Percentiles rank a stretch among this genome's conserved stretches.
Evolutionary conservation across 306 rosid genomes (phyloP).

Genomic region (Trifolium repens): DNA sequence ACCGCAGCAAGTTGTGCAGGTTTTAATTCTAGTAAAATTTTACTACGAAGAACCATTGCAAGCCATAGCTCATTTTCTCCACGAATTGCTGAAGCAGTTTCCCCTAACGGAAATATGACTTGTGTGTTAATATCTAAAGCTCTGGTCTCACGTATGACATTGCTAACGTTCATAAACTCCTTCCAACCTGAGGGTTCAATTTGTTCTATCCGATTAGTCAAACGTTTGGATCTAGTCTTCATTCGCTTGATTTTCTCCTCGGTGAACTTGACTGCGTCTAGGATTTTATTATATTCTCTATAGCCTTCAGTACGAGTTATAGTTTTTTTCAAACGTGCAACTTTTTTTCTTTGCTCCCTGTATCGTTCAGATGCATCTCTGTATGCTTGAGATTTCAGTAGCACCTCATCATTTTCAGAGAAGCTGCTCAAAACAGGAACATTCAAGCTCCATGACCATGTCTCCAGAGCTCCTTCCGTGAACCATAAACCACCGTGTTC

Average conservation of each 20-base stretch:
- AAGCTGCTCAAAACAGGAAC: constrained; percentile 95
- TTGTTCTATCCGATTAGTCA: constrained; percentile 78
- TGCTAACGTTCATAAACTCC: constrained; percentile 93
- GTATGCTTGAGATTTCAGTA: constrained; percentile 64
- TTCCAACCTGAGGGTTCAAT: constrained; percentile 99
- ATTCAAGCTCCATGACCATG: constrained; percentile 98
- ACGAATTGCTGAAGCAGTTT: constrained; percentile 91
- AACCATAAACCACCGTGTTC: constrained; percentile 78
- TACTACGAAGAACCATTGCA: constrained; percentile 89
- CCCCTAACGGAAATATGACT: constrained; percentile 82
- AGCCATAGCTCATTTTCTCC: constrained; percentile 99
- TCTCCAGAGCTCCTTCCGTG: constrained; percentile 90
- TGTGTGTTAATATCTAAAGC: constrained; percentile 79
- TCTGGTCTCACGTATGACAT: constrained; percentile 84
- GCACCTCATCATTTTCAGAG: constrained; percentile 75
- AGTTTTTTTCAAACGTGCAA: constrained; percentile 85
- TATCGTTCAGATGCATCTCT: constrained; percentile 59
- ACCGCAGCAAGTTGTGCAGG: constrained; percentile 90
- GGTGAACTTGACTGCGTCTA: constrained; percentile 59
- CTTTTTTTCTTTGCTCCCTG: constrained; percentile 88
- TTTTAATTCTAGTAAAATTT: constrained; percentile 68
- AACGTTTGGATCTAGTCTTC: constrained; percentile 74
- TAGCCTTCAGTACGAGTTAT: constrained; percentile 81
- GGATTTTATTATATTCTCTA: constrained; percentile 76
- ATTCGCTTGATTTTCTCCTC: constrained; percentile 88